Conservation (phyloP, 1,284 basidiomycete genomes). For the Baeospora myosura region DNA sequence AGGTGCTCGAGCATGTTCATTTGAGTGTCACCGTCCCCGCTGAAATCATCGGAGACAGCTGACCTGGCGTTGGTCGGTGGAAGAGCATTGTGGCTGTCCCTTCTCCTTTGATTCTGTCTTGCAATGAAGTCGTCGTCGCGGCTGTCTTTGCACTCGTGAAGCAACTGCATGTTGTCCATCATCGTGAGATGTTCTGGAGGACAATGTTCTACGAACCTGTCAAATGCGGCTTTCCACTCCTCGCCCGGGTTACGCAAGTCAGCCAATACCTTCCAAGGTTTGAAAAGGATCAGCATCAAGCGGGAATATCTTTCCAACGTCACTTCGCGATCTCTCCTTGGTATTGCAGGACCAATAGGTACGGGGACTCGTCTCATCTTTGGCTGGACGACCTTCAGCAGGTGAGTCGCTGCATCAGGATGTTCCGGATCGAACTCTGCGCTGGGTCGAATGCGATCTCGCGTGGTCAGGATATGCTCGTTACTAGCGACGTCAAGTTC, state of each 20-base stretch:
- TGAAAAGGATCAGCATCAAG: neutral
- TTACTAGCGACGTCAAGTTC: neutral
- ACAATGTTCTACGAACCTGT: neutral
- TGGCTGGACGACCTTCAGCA: neutral
- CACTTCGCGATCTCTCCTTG: neutral
- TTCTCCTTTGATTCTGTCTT: no score
- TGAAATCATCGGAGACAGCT: neutral
- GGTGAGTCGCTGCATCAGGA: neutral
- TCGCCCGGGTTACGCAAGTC: neutral
- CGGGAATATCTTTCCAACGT: neutral
- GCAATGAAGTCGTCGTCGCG: neutral
- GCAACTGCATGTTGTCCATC: neutral
- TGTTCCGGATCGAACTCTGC: neutral
- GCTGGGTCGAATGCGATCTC: neutral
- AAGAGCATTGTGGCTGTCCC: neutral
- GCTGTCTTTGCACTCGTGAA: neutral
- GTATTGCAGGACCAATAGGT: neutral
- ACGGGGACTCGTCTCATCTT: neutral
- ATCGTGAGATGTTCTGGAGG: neutral
- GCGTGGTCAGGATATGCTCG: neutral
- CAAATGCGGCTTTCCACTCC: neutral
- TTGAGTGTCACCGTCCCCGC: neutral
- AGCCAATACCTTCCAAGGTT: neutral
- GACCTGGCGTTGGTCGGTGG: neutral
- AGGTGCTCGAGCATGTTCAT: neutral